These are phyloP conservation scores for Xylariaceae sp. DNA, from an alignment of 2,329 filamentous ascomycete species.

Conservation along the genomic window DNA sequence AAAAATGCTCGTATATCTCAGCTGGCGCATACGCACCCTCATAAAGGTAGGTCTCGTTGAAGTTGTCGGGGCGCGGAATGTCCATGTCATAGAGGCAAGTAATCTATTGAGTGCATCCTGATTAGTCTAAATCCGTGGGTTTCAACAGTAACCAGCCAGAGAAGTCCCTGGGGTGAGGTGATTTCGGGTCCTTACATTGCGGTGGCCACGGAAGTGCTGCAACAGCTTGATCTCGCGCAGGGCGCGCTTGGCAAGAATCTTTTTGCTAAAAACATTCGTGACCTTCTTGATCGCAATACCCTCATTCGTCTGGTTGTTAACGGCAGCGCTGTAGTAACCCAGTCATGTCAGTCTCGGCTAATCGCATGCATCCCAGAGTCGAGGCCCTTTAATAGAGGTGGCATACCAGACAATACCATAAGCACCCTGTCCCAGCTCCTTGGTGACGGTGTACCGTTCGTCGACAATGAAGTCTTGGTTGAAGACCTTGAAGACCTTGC, in stretches of 20 bases:
- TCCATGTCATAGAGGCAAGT: conserved; percentile 99
- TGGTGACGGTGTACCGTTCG: conserved; percentile 96
- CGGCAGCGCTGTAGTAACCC: conserved; percentile 64
- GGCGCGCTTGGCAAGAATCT: conserved; percentile 97
- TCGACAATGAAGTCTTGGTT: conserved; percentile 99
- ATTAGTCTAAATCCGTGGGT: conserved; percentile 23
- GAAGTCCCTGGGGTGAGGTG: background rate
- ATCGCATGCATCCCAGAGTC: background rate
- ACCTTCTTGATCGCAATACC: conserved; percentile 99
- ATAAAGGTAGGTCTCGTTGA: conserved; percentile 98
- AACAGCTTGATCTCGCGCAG: conserved; percentile 97
- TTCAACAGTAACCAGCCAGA: conserved; percentile 25
- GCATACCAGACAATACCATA: conserved; percentile 97
- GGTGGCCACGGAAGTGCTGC: conserved; percentile 90
- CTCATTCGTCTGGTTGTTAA: conserved; percentile 84
- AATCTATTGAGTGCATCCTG: conserved; percentile 57
- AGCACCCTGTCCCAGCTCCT: conserved; percentile 95
- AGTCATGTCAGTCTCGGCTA: conserved; percentile 6
- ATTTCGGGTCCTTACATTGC: conserved; percentile 58
- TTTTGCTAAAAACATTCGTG: conserved; percentile 99
- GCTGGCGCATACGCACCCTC: conserved; percentile 61
- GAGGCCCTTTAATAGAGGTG: background rate
- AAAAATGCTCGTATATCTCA: background rate
- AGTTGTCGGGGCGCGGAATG: conserved; percentile 92
- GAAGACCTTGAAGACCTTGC: conserved; percentile 97